A percentile compares a stretch with the other conserved stretches of the same genome.
Evolutionary conservation across 768 basidiomycete genomes (phyloP).

Genomic region (Candolleomyces aberdarensis): DNA sequence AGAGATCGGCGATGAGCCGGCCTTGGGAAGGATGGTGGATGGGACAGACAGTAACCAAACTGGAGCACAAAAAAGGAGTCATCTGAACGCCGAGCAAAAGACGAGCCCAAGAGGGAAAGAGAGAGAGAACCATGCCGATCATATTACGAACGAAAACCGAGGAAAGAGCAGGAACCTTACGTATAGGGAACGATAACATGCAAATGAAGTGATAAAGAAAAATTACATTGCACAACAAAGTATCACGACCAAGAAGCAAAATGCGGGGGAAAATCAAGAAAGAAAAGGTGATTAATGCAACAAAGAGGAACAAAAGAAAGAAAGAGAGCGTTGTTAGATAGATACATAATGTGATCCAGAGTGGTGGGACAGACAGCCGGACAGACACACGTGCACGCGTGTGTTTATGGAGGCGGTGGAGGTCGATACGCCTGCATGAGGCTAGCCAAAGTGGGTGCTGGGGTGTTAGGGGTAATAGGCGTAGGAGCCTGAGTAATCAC

Average conservation of each 20-base stretch:
- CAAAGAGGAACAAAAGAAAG: background rate
- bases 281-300: background rate
- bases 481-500: background rate
- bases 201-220: background rate
- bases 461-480: slow-evolving; percentile 7
- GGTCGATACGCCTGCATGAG: slow-evolving; percentile 67
- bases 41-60: background rate
- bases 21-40: background rate
- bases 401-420: background rate
- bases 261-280: background rate
- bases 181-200: slow-evolving; percentile 1
- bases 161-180: background rate
- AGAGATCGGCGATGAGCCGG: background rate
- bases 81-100: background rate
- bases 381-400: background rate
- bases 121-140: no score
- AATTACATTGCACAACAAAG: background rate
- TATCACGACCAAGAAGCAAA: background rate
- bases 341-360: background rate
- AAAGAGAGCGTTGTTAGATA: background rate
- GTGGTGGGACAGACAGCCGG: background rate
- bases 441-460: slow-evolving; percentile 53
- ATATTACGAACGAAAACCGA: background rate
- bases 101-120: no score
- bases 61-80: background rate